phyloP scores from a whole-genome alignment of 306 rosid species.

The Acacia melanoxylon region DNA sequence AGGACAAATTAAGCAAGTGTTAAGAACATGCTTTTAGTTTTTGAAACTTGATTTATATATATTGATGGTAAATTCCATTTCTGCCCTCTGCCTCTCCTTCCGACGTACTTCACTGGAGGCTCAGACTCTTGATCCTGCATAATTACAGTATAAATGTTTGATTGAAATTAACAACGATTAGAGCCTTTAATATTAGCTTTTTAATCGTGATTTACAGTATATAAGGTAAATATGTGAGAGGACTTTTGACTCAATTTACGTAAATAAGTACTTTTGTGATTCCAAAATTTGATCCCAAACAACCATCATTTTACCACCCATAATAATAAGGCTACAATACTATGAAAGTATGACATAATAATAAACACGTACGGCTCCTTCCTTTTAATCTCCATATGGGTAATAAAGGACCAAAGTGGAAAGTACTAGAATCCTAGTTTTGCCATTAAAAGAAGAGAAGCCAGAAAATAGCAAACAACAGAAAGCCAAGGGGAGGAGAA shows the following conservation, averaged over 20 bases:
- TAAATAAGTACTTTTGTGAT: too few species aligned
- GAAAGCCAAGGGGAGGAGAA: background rate
- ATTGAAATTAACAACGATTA: too few species aligned
- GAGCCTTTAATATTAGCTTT: too few species aligned
- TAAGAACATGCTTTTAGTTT: background rate
- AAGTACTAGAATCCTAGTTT: background rate
- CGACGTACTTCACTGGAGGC: conserved; percentile 36
- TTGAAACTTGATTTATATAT: background rate
- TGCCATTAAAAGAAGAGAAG: background rate
- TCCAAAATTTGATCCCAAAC: too few species aligned
- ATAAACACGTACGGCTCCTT: background rate
- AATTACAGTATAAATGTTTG: background rate
- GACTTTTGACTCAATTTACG: too few species aligned
- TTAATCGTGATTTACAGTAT: too few species aligned
- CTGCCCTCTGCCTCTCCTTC: conserved; percentile 9
- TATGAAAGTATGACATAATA: background rate
- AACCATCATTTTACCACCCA: background rate
- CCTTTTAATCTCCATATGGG: background rate
- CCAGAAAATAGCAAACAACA: background rate
- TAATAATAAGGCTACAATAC: background rate
- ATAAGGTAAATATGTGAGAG: too few species aligned
- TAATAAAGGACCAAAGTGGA: background rate
- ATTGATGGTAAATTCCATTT: background rate
- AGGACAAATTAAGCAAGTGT: background rate
- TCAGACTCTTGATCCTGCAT: conserved; percentile 43